Base-by-base conservation (phyloP, 768 basidiomycete species). In the Paxillus rubicundulus region DNA sequence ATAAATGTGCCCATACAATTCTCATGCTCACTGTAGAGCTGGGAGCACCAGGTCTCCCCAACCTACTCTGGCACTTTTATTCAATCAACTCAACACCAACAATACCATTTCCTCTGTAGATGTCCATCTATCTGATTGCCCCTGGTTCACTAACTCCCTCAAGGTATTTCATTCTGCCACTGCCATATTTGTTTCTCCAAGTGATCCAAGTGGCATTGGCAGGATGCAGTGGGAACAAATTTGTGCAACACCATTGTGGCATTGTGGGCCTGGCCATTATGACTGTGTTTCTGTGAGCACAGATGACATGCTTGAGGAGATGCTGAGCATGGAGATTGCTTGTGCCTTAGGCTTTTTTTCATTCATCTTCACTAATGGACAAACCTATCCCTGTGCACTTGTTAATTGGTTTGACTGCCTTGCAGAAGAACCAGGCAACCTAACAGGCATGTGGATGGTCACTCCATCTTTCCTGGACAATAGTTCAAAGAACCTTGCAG, bases 161-260 rank as follows among this genome's bases (percentile, higher is more conserved):
- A 49, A 45, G 2, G 47, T 49, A 2, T 56, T 42, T 12, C 46
- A 55, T 41, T 47, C 45, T 17, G 55, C 53, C 12, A 18, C 18
- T 12, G 45, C 53, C 2, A 16, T 5, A 7, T 52, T 56, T 17
- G 32, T 32, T 32, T 32, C 32, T 32, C 32, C 47, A 50, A 36
- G 33, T 47, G 61, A 12, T 9, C 32, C 32, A 9, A 32, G 32
- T 10, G 32, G 32, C 32, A 32, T 32, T 32, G 32, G 32, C 10
- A 63, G 70, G 2, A 66, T 69, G 70, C 49, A 52, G 16, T 53
- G 53, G 18, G 64, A 72, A 45, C 52, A 50, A 10, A 73, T 73
- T 28, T 56, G 63, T 2, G 52, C 64, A 1, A 65, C 55, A 12
- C 56, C 57, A 3, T 50, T 41, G 2, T 75, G 70, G 72, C 58